Percentiles rank a stretch among this genome's conserved stretches.
Evolutionary conservation across 805 yeast genomes (phyloP).

Genomic region (Millerozyma miso): DNA sequence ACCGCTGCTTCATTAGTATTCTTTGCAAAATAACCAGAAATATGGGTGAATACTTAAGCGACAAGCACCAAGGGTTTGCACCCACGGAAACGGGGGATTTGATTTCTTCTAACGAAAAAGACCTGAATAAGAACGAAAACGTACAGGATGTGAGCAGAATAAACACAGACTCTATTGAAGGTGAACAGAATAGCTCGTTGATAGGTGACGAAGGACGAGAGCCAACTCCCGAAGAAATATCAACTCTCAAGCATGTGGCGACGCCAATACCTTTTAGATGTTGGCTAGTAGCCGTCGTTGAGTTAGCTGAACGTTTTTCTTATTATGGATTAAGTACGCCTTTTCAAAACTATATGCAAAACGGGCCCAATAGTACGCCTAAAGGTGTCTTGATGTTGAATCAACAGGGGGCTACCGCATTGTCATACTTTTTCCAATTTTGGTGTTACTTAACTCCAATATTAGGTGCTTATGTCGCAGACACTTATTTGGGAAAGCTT

Average conservation of each 20-base stretch:
- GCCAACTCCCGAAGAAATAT: constrained; percentile 53
- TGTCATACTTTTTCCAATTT: constrained; percentile 72
- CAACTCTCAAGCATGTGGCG: constrained; percentile 48
- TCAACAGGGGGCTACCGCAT: constrained; percentile 62
- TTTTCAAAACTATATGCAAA: constrained; percentile 75
- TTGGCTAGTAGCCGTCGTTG: constrained; percentile 66
- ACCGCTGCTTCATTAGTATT: too few species aligned
- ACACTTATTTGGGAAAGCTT: constrained; percentile 69
- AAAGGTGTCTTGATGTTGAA: constrained; percentile 55
- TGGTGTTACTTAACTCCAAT: constrained; percentile 82
- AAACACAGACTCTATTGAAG: background rate
- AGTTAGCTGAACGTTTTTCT: constrained; percentile 76
- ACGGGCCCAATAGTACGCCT: constrained; percentile 35
- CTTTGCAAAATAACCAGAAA: too few species aligned
- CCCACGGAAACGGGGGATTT: too few species aligned
- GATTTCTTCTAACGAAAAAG: too few species aligned
- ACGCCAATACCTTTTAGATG: constrained; percentile 52
- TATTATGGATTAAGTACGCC: constrained; percentile 77
- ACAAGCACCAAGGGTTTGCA: too few species aligned
- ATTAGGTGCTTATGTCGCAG: constrained; percentile 72
- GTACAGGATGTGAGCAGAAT: background rate
- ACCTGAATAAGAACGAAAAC: too few species aligned
- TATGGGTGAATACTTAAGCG: too few species aligned
- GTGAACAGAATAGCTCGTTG: background rate
- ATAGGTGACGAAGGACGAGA: constrained; percentile 31